Percentiles rank a stretch among this genome's conserved stretches.
phyloP scores from a whole-genome alignment of 2,329 filamentous ascomycete species.

The Penicillium sp. region DNA sequence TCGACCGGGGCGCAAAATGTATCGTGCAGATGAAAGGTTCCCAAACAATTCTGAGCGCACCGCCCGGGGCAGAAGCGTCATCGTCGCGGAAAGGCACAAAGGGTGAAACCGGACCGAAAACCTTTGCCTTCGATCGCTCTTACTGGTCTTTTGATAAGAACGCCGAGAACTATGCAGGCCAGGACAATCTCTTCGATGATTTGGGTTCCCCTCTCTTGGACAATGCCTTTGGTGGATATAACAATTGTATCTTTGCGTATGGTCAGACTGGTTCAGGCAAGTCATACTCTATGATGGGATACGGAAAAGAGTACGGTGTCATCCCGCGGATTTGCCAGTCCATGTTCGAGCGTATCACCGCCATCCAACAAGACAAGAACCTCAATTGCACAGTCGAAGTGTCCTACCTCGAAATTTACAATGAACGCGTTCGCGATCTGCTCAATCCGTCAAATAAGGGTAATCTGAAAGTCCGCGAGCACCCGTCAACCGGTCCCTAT shows the following conservation, averaged over 20 bases:
- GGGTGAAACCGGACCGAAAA: slow-evolving; percentile 68
- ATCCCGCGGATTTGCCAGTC: slow-evolving; percentile 96
- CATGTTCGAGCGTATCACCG: slow-evolving; percentile 86
- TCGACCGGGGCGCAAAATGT: slow-evolving; percentile 88
- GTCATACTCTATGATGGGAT: slow-evolving; percentile 99
- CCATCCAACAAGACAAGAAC: slow-evolving; percentile 69
- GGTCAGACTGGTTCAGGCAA: slow-evolving; percentile 98
- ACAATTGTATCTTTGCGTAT: slow-evolving; percentile 99
- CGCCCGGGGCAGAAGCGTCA: slow-evolving; percentile 59
- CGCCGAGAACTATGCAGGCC: slow-evolving; percentile 80
- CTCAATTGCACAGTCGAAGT: slow-evolving; percentile 92
- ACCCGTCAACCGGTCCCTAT: slow-evolving; percentile 95
- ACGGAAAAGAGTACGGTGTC: slow-evolving; percentile 91
- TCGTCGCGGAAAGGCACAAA: slow-evolving; percentile 56
- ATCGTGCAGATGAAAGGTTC: slow-evolving; percentile 94
- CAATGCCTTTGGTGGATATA: slow-evolving; percentile 97
- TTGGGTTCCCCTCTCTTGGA: slow-evolving; percentile 86
- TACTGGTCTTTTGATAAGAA: slow-evolving; percentile 96
- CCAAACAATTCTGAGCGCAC: slow-evolving; percentile 82
- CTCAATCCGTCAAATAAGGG: slow-evolving; percentile 94
- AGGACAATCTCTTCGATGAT: slow-evolving; percentile 84
- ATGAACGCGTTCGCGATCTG: slow-evolving; percentile 92
- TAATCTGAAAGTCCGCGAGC: slow-evolving; percentile 94
- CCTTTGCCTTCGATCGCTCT: slow-evolving; percentile 92
- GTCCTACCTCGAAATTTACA: slow-evolving; percentile 98